Evolutionary conservation across 371 early-diverging fungal genomes (phyloP).

Genomic region (Apophysomyces sp.): DNA sequence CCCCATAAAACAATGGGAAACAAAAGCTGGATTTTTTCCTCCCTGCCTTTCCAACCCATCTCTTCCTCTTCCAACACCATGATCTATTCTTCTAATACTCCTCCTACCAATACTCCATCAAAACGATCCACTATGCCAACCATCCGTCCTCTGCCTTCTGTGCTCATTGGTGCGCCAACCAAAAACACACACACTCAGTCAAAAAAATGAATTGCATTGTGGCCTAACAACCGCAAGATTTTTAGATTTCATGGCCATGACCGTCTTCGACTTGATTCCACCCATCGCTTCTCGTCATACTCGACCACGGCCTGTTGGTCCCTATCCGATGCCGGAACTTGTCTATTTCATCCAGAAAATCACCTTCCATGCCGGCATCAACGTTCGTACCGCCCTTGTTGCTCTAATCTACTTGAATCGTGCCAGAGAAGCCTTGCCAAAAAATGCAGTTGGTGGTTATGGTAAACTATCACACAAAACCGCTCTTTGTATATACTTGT

Average conservation of each 20-base stretch:
- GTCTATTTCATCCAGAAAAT: slow-evolving; percentile 48
- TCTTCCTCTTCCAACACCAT: slow-evolving; percentile 4
- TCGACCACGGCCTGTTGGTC: neutral
- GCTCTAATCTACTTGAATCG: slow-evolving; percentile 46
- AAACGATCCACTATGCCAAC: neutral
- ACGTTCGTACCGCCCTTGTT: slow-evolving; percentile 36
- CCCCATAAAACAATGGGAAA: slow-evolving; percentile 11
- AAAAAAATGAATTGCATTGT: neutral
- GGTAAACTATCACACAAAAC: slow-evolving; percentile 16
- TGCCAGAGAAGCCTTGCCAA: slow-evolving; percentile 38
- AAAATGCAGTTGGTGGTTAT: slow-evolving; percentile 38
- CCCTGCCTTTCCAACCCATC: slow-evolving; percentile 5
- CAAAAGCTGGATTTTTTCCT: neutral
- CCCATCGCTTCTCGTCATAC: neutral
- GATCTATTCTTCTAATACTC: slow-evolving; percentile 4
- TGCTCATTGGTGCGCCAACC: slow-evolving; percentile 18
- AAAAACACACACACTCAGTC: neutral
- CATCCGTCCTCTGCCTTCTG: slow-evolving; percentile 15
- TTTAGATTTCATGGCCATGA: slow-evolving; percentile 23
- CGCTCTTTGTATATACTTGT: too few species aligned
- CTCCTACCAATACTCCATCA: neutral
- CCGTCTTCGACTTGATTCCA: slow-evolving; percentile 17
- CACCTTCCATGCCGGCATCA: slow-evolving; percentile 36
- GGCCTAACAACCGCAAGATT: neutral
- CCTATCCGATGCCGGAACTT: slow-evolving; percentile 39